phyloP scores from a whole-genome alignment of 208 protist genomes.

The Trypanosomatidae sp. region DNA sequence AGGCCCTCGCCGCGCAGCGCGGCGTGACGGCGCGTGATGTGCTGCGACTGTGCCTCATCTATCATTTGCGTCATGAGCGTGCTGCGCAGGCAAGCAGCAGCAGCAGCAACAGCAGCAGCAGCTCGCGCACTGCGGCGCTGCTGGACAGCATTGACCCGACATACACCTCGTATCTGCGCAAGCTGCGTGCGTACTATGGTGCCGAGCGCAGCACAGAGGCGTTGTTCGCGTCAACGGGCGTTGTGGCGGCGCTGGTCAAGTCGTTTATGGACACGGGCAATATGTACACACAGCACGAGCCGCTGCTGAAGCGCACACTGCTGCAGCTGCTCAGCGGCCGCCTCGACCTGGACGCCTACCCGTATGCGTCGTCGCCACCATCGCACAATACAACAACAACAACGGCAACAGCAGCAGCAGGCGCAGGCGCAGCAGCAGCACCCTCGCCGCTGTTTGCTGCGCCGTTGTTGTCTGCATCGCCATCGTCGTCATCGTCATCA shows the following conservation, averaged over 20 bases:
- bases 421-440: constrained; percentile 5
- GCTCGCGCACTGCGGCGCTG: constrained; percentile 12
- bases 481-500: too few relatives aligned
- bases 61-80: constrained; percentile 68
- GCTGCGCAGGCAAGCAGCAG: neutral
- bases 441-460: too few relatives aligned
- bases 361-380: constrained; percentile 30
- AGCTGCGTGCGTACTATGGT: constrained; percentile 58
- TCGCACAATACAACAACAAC: constrained; percentile 2
- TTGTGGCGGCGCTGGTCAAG: constrained; percentile 72
- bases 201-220: constrained; percentile 44
- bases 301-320: constrained; percentile 78
- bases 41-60: constrained; percentile 69
- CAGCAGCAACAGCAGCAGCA: constrained; percentile 1
- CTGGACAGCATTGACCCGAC: constrained; percentile 23
- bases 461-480: too few relatives aligned
- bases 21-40: constrained; percentile 23
- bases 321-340: constrained; percentile 47
- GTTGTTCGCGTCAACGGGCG: constrained; percentile 78
- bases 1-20: constrained; percentile 21
- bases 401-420: constrained; percentile 6
- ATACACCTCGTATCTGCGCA: constrained; percentile 23
- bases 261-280: constrained; percentile 88
- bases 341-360: constrained; percentile 28
- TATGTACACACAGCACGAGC: constrained; percentile 97